phyloP scores from a whole-genome alignment of 169 alveolate genomes.

The Cryptosporidium canis region DNA sequence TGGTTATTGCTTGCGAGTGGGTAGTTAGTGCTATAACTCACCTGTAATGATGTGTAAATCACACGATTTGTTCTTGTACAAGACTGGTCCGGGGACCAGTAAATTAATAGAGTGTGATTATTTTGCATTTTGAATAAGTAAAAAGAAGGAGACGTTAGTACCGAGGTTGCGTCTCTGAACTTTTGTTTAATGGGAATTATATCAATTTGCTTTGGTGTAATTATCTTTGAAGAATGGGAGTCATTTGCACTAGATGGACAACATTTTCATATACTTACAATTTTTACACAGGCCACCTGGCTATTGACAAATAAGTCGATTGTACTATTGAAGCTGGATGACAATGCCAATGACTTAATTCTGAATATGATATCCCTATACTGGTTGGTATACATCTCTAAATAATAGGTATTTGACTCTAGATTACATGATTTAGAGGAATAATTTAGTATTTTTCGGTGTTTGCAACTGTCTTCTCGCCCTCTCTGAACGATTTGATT shows the following conservation, averaged over 20 bases:
- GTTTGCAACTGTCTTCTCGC: background rate
- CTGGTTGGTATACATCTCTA: background rate
- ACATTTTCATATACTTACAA: slow-evolving; percentile 6
- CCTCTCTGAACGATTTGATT: background rate
- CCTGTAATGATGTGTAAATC: slow-evolving; percentile 18
- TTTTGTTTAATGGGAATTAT: slow-evolving; percentile 4
- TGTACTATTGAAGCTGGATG: background rate
- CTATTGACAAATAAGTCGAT: background rate
- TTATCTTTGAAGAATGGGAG: background rate
- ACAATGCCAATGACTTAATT: slow-evolving; percentile 10
- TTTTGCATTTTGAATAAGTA: slow-evolving; percentile 39
- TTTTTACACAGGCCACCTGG: slow-evolving; percentile 6
- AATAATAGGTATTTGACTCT: background rate
- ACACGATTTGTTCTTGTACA: slow-evolving; percentile 26
- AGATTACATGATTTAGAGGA: background rate
- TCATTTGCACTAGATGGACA: background rate
- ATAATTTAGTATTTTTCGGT: background rate
- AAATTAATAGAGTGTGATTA: background rate
- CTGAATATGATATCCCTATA: slow-evolving; percentile 4
- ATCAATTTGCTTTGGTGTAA: background rate
- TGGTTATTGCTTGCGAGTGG: background rate
- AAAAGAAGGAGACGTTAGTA: slow-evolving; percentile 33
- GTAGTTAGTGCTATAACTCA: background rate
- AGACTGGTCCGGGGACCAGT: slow-evolving; percentile 58
- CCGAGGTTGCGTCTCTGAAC: slow-evolving; percentile 11